Evolutionary conservation across 2,329 filamentous ascomycete genomes (phyloP).

Genomic region (Neonectria sp.): DNA sequence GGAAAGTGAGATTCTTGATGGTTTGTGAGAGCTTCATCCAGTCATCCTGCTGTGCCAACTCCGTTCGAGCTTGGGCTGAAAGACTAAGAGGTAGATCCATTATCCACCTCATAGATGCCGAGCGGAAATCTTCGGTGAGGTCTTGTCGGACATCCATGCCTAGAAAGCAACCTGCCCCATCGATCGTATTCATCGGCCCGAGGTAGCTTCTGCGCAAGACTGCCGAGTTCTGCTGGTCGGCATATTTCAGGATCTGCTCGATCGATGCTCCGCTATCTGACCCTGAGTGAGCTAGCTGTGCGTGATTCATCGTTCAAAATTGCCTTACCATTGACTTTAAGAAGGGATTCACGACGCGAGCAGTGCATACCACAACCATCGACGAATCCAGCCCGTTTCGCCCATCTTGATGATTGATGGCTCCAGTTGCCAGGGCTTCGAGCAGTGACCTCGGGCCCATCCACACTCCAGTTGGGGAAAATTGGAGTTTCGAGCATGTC

Average conservation of each 20-base stretch:
- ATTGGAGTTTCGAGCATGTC: too few species aligned
- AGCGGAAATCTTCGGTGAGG: slow-evolving; percentile 11
- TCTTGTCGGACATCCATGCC: background rate
- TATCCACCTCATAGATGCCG: slow-evolving; percentile 6
- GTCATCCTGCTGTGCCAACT: background rate
- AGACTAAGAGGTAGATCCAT: slow-evolving; percentile 12
- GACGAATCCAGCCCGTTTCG: too few species aligned
- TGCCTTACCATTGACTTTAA: background rate
- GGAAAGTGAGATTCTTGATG: background rate
- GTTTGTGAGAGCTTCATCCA: background rate
- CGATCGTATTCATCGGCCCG: background rate
- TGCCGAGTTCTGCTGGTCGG: background rate
- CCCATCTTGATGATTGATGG: too few species aligned
- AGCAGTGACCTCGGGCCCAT: too few species aligned
- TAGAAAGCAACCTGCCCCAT: background rate
- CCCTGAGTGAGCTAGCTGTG: background rate
- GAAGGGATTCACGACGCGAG: too few species aligned
- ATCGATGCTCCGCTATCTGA: background rate
- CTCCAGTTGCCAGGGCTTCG: too few species aligned
- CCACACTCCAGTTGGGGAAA: too few species aligned
- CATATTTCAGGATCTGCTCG: background rate
- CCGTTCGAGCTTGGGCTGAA: background rate
- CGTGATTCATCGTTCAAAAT: background rate
- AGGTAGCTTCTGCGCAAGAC: background rate
- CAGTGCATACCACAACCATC: too few species aligned